A percentile compares a stretch with the other conserved stretches of the same genome.
Conservation (phyloP, 2,329 filamentous ascomycete species). For the Aspergillus vadensis region DNA sequence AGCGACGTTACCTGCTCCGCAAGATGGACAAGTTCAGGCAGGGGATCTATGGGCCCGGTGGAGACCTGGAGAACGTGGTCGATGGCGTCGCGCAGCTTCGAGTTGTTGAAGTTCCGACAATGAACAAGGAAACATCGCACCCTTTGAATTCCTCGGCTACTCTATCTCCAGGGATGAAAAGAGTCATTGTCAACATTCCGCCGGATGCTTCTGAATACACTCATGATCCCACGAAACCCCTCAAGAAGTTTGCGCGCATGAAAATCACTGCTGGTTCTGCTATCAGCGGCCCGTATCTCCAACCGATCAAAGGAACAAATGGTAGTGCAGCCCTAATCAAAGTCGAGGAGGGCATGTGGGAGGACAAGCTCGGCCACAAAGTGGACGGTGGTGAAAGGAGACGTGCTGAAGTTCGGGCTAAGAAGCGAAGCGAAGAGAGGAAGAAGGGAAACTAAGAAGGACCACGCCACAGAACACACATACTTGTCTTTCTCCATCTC, state of each 20-base stretch:
- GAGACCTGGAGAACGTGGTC: constrained; percentile 75
- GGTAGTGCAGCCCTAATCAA: constrained; percentile 66
- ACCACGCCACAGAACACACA: not conserved
- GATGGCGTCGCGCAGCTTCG: constrained; percentile 61
- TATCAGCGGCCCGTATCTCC: constrained; percentile 74
- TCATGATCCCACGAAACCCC: constrained; percentile 43
- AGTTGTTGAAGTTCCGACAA: constrained; percentile 57
- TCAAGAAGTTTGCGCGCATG: constrained; percentile 64
- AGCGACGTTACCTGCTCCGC: constrained; percentile 78
- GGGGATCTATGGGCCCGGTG: constrained; percentile 77
- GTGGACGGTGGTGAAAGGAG: constrained; percentile 95
- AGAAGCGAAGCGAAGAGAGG: constrained; percentile 77
- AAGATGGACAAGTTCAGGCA: constrained; percentile 85
- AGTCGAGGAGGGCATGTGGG: constrained; percentile 88
- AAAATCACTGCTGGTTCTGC: constrained; percentile 67
- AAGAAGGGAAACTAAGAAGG: constrained; percentile 56
- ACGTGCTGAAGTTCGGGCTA: constrained; percentile 80
- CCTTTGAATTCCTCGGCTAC: constrained; percentile 52
- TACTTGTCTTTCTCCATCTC: not conserved
- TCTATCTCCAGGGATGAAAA: constrained; percentile 57
- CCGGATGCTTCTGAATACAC: constrained; percentile 59
- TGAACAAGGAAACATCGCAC: constrained; percentile 23
- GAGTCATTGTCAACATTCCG: constrained; percentile 62
- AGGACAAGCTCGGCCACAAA: constrained; percentile 82
- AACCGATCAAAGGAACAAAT: constrained; percentile 63